Percentiles rank a stretch among this genome's conserved stretches.
These are phyloP conservation scores for Pseudopithomyces maydicus DNA, from an alignment of 2,329 filamentous ascomycete species.

Conservation along the genomic window DNA sequence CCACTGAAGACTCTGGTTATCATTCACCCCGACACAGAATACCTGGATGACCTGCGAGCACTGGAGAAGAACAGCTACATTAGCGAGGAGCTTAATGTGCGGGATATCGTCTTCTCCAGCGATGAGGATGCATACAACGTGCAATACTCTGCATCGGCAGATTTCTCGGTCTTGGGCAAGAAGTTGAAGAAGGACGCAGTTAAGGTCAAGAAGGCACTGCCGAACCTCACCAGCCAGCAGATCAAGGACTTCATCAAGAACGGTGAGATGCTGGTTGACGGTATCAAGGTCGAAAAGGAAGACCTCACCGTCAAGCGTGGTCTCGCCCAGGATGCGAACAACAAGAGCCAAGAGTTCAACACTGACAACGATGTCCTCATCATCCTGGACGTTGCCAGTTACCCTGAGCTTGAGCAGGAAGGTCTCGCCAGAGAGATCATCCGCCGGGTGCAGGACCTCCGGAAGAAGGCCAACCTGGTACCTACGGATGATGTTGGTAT, in stretches of 20 bases:
- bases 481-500: conserved; percentile 95
- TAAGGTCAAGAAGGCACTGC: conserved; percentile 89
- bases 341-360: conserved; percentile 80
- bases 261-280: conserved; percentile 80
- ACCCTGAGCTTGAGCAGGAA: conserved; percentile 86
- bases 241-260: conserved; percentile 78
- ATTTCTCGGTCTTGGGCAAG: conserved; percentile 94
- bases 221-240: conserved; percentile 75
- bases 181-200: conserved; percentile 95
- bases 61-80: conserved; percentile 93
- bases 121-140: conserved; percentile 93
- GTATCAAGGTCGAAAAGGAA: conserved; percentile 79
- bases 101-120: conserved; percentile 79
- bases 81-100: conserved; percentile 87
- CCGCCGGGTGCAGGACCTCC: conserved; percentile 86
- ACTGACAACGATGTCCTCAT: conserved; percentile 89
- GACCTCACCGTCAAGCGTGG: conserved; percentile 84
- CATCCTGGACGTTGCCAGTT: conserved; percentile 81
- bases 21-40: conserved; percentile 81
- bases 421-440: conserved; percentile 91
- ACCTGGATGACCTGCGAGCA: conserved; percentile 84
- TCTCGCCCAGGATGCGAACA: conserved; percentile 72
- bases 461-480: conserved; percentile 90
- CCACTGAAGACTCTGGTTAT: conserved; percentile 89
- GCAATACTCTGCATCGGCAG: conserved; percentile 84